Evolutionary conservation across 139 green algal genomes (phyloP).

Genomic region (Mesotaenium endlicherianum): DNA sequence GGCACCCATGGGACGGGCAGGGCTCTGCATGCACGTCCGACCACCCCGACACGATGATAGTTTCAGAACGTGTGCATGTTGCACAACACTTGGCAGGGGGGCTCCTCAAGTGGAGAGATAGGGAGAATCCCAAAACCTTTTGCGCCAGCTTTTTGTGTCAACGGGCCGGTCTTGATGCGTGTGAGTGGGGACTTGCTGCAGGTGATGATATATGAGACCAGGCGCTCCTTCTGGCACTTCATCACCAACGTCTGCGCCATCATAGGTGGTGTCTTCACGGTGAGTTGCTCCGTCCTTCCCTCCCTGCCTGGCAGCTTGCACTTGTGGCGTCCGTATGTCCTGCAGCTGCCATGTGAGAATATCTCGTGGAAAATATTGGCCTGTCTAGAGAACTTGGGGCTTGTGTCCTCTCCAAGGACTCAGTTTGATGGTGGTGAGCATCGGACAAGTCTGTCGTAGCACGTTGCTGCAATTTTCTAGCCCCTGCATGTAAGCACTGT

Average conservation of each 20-base stretch:
- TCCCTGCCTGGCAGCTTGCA: neutral
- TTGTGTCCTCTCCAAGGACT: too few relatives aligned
- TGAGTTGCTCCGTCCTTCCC: slow-evolving; percentile 15
- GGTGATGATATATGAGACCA: slow-evolving; percentile 54
- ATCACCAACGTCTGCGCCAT: slow-evolving; percentile 61
- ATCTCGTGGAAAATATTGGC: too few relatives aligned
- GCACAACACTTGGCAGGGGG: neutral
- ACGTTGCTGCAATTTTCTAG: neutral
- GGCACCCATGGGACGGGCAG: too few relatives aligned
- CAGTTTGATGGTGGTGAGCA: neutral
- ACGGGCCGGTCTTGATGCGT: neutral
- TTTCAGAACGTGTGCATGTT: neutral
- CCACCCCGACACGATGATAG: too few relatives aligned
- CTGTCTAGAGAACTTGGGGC: too few relatives aligned
- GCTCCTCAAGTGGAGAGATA: neutral
- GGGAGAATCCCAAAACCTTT: neutral
- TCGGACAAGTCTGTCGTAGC: neutral
- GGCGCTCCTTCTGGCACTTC: slow-evolving; percentile 55
- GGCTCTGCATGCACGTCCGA: too few relatives aligned
- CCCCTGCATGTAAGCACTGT: too few relatives aligned
- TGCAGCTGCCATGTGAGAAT: neutral
- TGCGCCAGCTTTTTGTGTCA: neutral
- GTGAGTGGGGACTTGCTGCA: slow-evolving; percentile 33
- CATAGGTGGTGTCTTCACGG: slow-evolving; percentile 61
- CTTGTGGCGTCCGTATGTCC: neutral